A percentile compares a stretch with the other conserved stretches of the same genome.
Conservation (phyloP, 192 early-diverging fungal species). For the Coemansia sp. region DNA sequence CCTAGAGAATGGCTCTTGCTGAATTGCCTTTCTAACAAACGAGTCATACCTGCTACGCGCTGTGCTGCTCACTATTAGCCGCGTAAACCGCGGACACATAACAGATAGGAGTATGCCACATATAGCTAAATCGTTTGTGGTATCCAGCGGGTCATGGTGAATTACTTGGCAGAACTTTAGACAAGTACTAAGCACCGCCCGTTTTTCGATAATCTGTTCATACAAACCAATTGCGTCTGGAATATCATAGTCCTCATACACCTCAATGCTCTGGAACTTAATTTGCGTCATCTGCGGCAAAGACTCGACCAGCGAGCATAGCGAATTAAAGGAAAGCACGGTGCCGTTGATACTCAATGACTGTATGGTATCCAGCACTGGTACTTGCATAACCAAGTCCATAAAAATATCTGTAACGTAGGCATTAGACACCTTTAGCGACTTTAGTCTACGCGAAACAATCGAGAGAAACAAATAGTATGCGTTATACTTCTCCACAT, state of each 20-base stretch:
- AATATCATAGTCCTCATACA: constrained; percentile 7
- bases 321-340: neutral
- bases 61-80: neutral
- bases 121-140: constrained; percentile 5
- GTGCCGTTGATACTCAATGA: neutral
- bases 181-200: neutral
- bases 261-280: constrained; percentile 4
- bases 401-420: constrained; percentile 3
- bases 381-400: constrained; percentile 4
- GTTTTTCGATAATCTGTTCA: neutral
- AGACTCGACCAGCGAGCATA: constrained; percentile 7
- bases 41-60: constrained; percentile 4
- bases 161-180: constrained; percentile 1
- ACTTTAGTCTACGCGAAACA: neutral
- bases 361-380: neutral
- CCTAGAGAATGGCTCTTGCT: constrained; percentile 3
- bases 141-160: neutral
- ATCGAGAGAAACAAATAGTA: constrained; percentile 1
- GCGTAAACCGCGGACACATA: constrained; percentile 6
- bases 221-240: constrained; percentile 4
- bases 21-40: constrained; percentile 2
- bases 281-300: constrained; percentile 4
- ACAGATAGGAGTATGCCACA: constrained; percentile 8
- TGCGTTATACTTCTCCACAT: neutral
- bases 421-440: neutral